A percentile compares a stretch with the other conserved stretches of the same genome.
These are phyloP conservation scores for Pleurotus sapidus DNA, from an alignment of 768 basidiomycete genomes.

Conservation along the genomic window DNA sequence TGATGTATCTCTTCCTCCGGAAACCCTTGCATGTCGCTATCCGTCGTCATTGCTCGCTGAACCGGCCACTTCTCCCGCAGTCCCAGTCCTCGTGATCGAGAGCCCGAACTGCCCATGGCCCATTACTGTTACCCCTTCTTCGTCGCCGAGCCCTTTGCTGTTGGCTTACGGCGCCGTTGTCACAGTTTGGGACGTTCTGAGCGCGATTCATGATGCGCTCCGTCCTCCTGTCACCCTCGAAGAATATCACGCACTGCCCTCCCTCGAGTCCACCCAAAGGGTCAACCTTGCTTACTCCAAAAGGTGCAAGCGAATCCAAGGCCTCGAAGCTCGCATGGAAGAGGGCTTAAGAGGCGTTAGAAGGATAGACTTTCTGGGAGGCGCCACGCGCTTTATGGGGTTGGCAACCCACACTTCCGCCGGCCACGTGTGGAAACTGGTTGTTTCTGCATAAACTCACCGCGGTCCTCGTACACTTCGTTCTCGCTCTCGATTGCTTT, in stretches of 20 bases:
- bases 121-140: constrained; percentile 3
- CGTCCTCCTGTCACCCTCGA: not conserved
- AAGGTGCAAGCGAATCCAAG: not conserved
- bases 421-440: not conserved
- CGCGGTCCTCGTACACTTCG: too few species aligned
- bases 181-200: constrained; percentile 4
- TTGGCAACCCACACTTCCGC: not conserved
- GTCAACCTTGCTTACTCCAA: constrained; percentile 4
- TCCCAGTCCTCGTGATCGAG: not conserved
- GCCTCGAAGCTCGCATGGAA: constrained; percentile 1
- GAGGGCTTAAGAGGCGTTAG: constrained; percentile 4
- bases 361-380: constrained; percentile 9
- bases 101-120: constrained; percentile 4
- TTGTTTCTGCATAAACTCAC: not conserved
- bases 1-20: constrained; percentile 1
- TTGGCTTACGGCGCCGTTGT: not conserved
- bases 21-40: constrained; percentile 1
- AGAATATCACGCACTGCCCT: constrained; percentile 5
- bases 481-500: too few species aligned
- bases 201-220: constrained; percentile 1
- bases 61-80: constrained; percentile 1
- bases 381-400: constrained; percentile 6
- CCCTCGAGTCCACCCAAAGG: not conserved
- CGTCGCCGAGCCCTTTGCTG: not conserved
- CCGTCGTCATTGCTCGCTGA: not conserved